Evolutionary conservation across 2,329 filamentous ascomycete species (phyloP), one percentile per base, ranked within the genome.

Genomic region (Epichloe uncinata): DNA sequence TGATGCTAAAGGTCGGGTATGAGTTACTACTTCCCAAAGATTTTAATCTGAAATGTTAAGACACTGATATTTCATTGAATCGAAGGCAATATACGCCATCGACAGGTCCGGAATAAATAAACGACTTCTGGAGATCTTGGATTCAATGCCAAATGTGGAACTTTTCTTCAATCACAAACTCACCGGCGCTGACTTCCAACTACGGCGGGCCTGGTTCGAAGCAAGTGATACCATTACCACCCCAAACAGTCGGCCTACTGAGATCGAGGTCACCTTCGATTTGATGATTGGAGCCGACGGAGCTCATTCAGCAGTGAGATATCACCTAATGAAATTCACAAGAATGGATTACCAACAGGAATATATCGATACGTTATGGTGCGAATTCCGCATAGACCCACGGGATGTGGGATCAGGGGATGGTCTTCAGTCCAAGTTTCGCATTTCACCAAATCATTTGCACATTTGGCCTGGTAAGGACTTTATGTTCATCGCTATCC

Each of bases 401-500:
- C 65, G 65, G 33, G 54, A 66, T 2, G 58, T 59, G 0, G 48
- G 56, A 7, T 43, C 54, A 12, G 54, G 55, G 4, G 56, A 61
- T 30, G 63, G 67, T 36, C 56, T 64, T 15, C 57, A 64, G 43
- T 65, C 69, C 30, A 72, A 65, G 56, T 97, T 94, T 63, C 74
- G 75, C 45, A 93, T 97, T 57, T 93, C 88, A 0, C 88, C 89
- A 1, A 87, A 96, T 59, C 90, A 97, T 63, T 74, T 98, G 1
- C 93, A 98, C 66, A 98, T 98, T 63, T 98, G 93, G 93, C 93
- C 93, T 0, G 89, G 87, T 34, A 83, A 82, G 58, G 82, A 90
- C 41, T 91, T 93, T 60, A 97, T 98, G 94, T 98, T 98, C 69
- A 98, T 98, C 61, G 94, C 93, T 16, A 90, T 98, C 42, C 91